Evolutionary conservation across 2,329 filamentous ascomycete species (phyloP).

Genomic region (Phaeophleospora eucalypticola): DNA sequence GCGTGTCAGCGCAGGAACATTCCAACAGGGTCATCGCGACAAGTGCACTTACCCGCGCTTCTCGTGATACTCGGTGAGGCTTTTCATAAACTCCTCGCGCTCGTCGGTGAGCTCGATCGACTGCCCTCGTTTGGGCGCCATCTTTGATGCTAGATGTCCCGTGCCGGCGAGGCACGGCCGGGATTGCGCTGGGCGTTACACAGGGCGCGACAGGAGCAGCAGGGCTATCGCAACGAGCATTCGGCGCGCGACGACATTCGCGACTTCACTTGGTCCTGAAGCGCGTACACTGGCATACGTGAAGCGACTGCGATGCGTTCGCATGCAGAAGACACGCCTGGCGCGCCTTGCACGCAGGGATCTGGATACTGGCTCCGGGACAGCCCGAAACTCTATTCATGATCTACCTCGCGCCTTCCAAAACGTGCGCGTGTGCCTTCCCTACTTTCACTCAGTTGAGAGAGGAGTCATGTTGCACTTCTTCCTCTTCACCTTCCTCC

Average conservation of each 20-base stretch:
- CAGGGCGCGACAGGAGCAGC: background rate
- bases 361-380: background rate
- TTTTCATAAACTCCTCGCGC: conserved; percentile 73
- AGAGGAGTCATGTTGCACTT: background rate
- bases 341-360: background rate
- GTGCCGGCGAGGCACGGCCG: conserved; percentile 9
- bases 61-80: conserved; percentile 68
- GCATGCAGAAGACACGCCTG: background rate
- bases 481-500: background rate
- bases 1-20: conserved; percentile 19
- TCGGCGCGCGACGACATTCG: background rate
- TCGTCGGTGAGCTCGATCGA: conserved; percentile 54
- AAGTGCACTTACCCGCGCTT: conserved; percentile 59
- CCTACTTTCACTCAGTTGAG: too few species aligned
- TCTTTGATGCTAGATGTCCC: conserved; percentile 22
- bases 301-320: background rate
- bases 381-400: background rate
- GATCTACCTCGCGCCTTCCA: background rate
- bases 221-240: conserved; percentile 1
- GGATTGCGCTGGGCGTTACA: background rate
- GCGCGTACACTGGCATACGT: background rate
- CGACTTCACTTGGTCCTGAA: background rate
- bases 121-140: conserved; percentile 46
- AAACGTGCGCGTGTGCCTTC: background rate
- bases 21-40: conserved; percentile 3